Conservation (phyloP, 345 rosid genomes). For the Cardiospermum halicacabum region DNA sequence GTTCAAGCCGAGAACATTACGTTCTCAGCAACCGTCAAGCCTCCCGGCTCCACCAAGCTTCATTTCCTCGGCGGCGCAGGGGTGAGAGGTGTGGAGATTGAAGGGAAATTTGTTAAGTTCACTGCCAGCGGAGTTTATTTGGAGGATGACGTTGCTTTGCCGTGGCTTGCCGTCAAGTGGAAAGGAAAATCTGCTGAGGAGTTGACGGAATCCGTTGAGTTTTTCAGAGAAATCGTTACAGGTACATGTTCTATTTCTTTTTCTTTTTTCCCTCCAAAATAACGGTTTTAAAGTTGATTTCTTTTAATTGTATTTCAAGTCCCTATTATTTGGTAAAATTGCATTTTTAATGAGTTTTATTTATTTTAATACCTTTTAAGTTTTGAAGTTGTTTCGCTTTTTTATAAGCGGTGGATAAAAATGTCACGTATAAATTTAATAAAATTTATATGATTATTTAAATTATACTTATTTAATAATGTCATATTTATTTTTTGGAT, state of each 20-base stretch:
- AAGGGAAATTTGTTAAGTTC: conserved; percentile 71
- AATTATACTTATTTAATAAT: too few relatives aligned
- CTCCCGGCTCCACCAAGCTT: conserved; percentile 55
- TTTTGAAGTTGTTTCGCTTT: too few relatives aligned
- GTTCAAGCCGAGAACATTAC: conserved; percentile 43
- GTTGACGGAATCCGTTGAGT: conserved; percentile 56
- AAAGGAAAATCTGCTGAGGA: conserved; percentile 49
- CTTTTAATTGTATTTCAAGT: background rate
- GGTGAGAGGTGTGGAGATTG: conserved; percentile 63
- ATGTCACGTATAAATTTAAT: too few relatives aligned
- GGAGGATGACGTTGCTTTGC: conserved; percentile 47
- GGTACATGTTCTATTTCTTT: conserved; percentile 31
- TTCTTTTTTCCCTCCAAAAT: too few relatives aligned
- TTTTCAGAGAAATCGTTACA: conserved; percentile 73
- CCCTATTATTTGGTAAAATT: too few relatives aligned
- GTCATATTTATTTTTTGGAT: too few relatives aligned
- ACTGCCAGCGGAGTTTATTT: conserved; percentile 81
- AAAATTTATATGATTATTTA: too few relatives aligned
- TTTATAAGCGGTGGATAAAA: too few relatives aligned
- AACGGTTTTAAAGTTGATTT: too few relatives aligned
- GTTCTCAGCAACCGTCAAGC: conserved; percentile 53
- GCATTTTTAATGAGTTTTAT: too few relatives aligned
- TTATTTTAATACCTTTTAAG: too few relatives aligned
- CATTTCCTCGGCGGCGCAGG: conserved; percentile 94
- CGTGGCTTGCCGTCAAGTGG: conserved; percentile 63